phyloP scores from a whole-genome alignment of 1,139 yeast genomes.

The Candida gigantensis region DNA sequence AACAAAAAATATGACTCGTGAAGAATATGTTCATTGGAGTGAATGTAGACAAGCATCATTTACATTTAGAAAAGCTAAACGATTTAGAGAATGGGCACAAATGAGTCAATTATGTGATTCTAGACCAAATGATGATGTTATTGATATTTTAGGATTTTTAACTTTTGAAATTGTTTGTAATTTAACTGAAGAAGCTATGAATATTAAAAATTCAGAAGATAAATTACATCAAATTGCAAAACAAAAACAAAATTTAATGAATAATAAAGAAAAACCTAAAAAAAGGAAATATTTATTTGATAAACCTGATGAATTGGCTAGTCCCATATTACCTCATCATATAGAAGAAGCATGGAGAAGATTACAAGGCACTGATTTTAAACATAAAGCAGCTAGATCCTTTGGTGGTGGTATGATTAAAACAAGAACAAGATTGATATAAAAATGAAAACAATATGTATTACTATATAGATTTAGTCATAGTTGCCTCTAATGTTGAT shows the following conservation, averaged over 20 bases:
- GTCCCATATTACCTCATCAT: constrained; percentile 81
- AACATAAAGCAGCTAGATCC: constrained; percentile 66
- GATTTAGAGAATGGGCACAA: constrained; percentile 97
- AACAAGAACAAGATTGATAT: constrained; percentile 44
- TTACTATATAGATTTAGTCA: not conserved
- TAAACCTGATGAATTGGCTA: constrained; percentile 85
- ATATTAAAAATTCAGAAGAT: constrained; percentile 73
- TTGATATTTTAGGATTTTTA: constrained; percentile 90
- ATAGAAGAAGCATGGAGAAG: constrained; percentile 91
- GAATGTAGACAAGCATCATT: constrained; percentile 98
- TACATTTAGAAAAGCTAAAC: constrained; percentile 87
- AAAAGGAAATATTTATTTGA: constrained; percentile 74
- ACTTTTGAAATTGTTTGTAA: constrained; percentile 97
- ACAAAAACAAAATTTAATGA: constrained; percentile 21
- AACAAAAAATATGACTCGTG: constrained; percentile 90
- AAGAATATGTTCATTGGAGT: constrained; percentile 98
- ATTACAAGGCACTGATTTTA: constrained; percentile 62
- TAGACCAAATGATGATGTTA: constrained; percentile 93
- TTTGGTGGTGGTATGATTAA: constrained; percentile 72
- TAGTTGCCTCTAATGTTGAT: constrained; percentile 12
- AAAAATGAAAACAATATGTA: no score
- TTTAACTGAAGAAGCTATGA: constrained; percentile 87
- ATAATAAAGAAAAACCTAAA: constrained; percentile 28
- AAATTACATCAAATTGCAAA: constrained; percentile 35
- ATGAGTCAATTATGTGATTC: constrained; percentile 81